These are phyloP conservation scores for Fusarium tjaetaba DNA, from an alignment of 2,329 filamentous ascomycete species.

Conservation along the genomic window DNA sequence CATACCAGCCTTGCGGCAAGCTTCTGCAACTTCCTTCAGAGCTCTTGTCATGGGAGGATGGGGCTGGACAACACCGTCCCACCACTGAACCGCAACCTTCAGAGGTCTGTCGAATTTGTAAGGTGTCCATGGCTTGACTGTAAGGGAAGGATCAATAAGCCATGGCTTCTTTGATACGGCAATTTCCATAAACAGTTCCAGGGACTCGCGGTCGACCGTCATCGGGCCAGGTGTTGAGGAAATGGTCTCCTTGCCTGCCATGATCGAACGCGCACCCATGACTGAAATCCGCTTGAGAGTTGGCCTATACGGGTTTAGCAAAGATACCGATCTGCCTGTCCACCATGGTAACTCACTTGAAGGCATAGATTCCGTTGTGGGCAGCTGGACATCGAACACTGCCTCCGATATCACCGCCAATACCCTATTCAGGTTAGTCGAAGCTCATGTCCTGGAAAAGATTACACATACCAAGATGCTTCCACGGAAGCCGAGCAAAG, in stretches of 20 bases:
- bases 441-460: rapidly evolving
- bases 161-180: conserved; percentile 47
- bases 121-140: conserved; percentile 49
- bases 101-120: conserved; percentile 55
- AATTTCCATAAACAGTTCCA: conserved; percentile 51
- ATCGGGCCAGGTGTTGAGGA: conserved; percentile 48
- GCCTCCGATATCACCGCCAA: conserved; percentile 56
- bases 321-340: rapidly evolving
- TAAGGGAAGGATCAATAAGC: conserved; percentile 47
- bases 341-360: conserved; percentile 38
- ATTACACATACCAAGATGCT: conserved; percentile 47
- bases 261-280: conserved; percentile 41
- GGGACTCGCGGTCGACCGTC: conserved; percentile 47
- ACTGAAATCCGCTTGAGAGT: conserved; percentile 46
- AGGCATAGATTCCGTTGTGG: conserved; percentile 50
- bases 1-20: conserved; percentile 58
- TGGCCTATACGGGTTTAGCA: conserved; percentile 37
- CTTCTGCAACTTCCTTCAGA: conserved; percentile 62
- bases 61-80: conserved; percentile 68
- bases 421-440: conserved; percentile 38
- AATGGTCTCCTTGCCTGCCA: conserved; percentile 50
- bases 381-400: conserved; percentile 52
- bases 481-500: conserved; percentile 54
- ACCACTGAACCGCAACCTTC: conserved; percentile 68
- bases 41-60: conserved; percentile 69